Evolutionary conservation across 1,284 basidiomycete species (phyloP).

Genomic region (Dichomitus squalens): DNA sequence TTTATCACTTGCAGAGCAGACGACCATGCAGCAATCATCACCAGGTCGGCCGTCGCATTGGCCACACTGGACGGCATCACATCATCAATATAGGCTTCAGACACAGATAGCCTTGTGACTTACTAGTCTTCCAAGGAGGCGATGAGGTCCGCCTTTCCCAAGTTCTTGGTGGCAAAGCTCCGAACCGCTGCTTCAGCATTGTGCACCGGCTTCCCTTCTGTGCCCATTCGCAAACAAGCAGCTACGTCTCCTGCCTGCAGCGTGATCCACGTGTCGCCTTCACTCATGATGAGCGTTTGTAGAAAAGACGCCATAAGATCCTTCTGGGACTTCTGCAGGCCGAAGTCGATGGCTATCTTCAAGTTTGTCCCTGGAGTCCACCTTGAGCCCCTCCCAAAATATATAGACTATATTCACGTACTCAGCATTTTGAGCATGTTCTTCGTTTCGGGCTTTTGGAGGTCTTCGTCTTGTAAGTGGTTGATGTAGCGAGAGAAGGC

Average conservation of each 20-base stretch:
- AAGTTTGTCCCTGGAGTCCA: constrained; percentile 82
- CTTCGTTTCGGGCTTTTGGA: constrained; percentile 64
- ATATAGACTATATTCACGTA: too few species aligned
- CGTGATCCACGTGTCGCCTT: constrained; percentile 80
- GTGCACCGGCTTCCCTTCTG: constrained; percentile 66
- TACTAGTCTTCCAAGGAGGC: constrained; percentile 84
- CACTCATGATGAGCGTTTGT: constrained; percentile 84
- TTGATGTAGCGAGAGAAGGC: constrained; percentile 84
- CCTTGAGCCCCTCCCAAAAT: too few species aligned
- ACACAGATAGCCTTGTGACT: constrained; percentile 29
- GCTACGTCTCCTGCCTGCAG: constrained; percentile 60
- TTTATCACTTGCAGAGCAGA: constrained; percentile 53
- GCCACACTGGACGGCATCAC: constrained; percentile 53
- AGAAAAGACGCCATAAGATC: constrained; percentile 82
- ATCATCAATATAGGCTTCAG: neutral
- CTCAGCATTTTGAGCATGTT: constrained; percentile 72
- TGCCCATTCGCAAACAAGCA: constrained; percentile 62
- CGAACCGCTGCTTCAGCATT: constrained; percentile 67
- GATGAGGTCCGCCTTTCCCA: constrained; percentile 75
- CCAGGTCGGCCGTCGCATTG: constrained; percentile 76
- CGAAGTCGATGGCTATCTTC: constrained; percentile 82
- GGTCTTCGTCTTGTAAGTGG: constrained; percentile 70
- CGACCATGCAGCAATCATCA: constrained; percentile 77
- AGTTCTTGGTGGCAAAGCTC: constrained; percentile 74
- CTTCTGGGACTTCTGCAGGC: constrained; percentile 72